Conservation (phyloP, 1,139 yeast genomes). For the Arxiozyma bovina region DNA sequence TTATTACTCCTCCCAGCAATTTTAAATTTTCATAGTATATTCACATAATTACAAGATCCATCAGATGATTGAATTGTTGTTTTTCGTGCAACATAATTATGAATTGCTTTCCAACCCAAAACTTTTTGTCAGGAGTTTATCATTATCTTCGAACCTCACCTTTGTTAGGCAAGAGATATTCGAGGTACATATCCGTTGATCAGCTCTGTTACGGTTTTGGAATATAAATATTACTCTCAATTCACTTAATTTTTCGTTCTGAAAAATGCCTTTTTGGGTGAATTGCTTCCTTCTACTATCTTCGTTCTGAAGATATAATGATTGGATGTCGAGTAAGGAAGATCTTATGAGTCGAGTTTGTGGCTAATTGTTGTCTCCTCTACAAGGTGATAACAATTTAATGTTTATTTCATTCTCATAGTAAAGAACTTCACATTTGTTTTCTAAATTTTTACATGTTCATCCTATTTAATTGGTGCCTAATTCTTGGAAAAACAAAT, state of each 20-base stretch:
- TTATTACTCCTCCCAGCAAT: not conserved
- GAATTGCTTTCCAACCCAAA: not conserved
- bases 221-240: constrained; percentile 2
- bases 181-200: not conserved
- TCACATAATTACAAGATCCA: not conserved
- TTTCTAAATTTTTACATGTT: too few relatives aligned
- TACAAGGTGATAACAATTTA: not conserved
- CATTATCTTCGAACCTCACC: not conserved
- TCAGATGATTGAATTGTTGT: constrained; percentile 2
- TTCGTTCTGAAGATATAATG: constrained; percentile 1
- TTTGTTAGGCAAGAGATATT: not conserved
- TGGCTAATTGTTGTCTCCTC: not conserved
- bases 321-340: constrained; percentile 1
- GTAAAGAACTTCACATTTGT: constrained; percentile 4
- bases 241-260: constrained; percentile 1
- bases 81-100: not conserved
- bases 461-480: too few relatives aligned
- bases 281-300: constrained; percentile 1
- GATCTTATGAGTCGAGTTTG: constrained; percentile 2
- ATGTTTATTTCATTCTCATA: constrained; percentile 1
- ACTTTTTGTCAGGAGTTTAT: constrained; percentile 2
- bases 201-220: constrained; percentile 1
- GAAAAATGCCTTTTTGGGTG: not conserved
- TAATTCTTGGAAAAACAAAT: too few relatives aligned
- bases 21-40: not conserved